Percentiles rank a stretch among this genome's conserved stretches.
These are phyloP conservation scores for Fraxinus excelsior DNA, from an alignment of 257 asterid species.

Conservation along the genomic window DNA sequence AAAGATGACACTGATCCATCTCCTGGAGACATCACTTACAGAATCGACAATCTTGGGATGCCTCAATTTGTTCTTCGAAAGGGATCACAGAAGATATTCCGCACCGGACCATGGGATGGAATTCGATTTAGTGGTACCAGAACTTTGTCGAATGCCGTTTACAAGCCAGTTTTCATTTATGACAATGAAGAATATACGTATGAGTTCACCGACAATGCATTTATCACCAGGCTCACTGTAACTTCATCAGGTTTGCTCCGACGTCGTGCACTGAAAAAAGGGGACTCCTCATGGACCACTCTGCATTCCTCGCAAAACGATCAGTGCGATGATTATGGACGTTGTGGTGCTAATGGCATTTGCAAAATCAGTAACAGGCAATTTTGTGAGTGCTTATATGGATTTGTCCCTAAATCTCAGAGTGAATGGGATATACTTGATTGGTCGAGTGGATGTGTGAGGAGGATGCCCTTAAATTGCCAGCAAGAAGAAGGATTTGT, in stretches of 20 bases:
- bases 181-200: not conserved
- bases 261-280: not conserved
- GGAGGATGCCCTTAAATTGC: not conserved
- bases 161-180: too few species aligned
- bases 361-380: too few species aligned
- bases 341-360: not conserved
- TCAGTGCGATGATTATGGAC: not conserved
- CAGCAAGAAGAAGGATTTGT: not conserved
- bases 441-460: not conserved
- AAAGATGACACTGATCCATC: not conserved
- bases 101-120: not conserved
- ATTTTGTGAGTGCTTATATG: not conserved
- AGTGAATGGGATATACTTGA: not conserved
- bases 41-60: not conserved
- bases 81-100: not conserved
- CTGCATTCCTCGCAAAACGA: not conserved
- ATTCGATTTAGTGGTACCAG: not conserved
- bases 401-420: not conserved
- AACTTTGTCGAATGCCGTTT: too few species aligned
- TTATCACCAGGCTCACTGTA: not conserved
- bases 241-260: not conserved
- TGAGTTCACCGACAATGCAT: not conserved
- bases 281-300: not conserved
- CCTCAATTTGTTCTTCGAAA: not conserved
- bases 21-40: not conserved